Conservation (phyloP, 1,284 basidiomycete species). For the Trichosporon coremiiforme region DNA sequence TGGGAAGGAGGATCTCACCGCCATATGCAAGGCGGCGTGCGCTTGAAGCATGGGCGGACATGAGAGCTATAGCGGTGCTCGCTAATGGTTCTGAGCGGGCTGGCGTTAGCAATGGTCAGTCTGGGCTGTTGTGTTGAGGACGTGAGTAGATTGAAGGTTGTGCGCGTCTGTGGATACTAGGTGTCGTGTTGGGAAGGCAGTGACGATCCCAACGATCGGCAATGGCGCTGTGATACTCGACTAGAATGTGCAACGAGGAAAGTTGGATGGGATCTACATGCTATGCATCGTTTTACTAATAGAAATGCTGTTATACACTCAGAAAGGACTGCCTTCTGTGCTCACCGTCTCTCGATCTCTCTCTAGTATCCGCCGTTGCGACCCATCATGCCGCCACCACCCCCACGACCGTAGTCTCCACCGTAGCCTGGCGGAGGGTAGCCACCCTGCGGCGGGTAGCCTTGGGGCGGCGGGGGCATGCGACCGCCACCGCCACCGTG, state of each 20-base stretch:
- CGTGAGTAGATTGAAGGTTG: too few species aligned
- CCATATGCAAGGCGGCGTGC: background rate
- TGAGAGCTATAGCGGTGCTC: too few species aligned
- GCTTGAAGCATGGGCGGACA: background rate
- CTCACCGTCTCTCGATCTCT: background rate
- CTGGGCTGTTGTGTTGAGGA: too few species aligned
- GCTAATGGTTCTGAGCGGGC: too few species aligned
- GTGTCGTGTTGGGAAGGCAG: background rate
- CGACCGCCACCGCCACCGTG: slow-evolving; percentile 7
- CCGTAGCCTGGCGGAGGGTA: slow-evolving; percentile 14
- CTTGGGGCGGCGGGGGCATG: slow-evolving; percentile 6
- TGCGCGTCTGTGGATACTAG: too few species aligned
- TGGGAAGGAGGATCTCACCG: too few species aligned
- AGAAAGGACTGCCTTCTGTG: slow-evolving; percentile 9
- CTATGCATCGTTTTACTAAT: slow-evolving; percentile 10
- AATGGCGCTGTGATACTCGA: background rate
- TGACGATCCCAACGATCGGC: background rate
- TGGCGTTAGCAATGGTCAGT: too few species aligned
- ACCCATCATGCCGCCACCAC: slow-evolving; percentile 10
- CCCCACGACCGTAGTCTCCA: background rate
- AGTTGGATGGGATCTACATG: slow-evolving; percentile 10
- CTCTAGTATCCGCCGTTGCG: slow-evolving; percentile 15
- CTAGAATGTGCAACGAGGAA: background rate
- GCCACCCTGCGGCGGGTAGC: slow-evolving; percentile 14
- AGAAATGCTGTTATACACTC: slow-evolving; percentile 17